Conservation (phyloP, 345 rosid species). For the Turritis glabra region DNA sequence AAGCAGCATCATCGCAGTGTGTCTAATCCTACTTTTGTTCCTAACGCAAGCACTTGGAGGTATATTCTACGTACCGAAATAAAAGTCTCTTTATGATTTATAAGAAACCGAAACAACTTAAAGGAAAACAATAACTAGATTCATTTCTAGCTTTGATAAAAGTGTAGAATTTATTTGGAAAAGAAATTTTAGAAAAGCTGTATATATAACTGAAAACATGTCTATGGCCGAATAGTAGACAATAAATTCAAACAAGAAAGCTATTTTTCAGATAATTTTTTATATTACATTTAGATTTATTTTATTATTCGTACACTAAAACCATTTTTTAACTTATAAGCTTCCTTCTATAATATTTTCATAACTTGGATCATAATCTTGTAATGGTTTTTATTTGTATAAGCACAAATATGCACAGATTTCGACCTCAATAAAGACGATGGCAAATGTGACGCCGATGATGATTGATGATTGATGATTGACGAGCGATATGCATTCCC, state of each 20-base stretch:
- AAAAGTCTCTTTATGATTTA: not conserved
- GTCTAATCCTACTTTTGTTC: not conserved
- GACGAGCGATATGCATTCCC: not conserved
- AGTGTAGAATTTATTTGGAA: not conserved
- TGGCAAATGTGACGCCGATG: not conserved
- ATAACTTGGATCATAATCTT: not conserved
- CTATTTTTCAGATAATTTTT: not conserved
- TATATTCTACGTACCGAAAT: not conserved
- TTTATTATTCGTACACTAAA: too few relatives aligned
- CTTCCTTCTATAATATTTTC: not conserved
- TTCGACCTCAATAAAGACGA: not conserved
- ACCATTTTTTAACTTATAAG: not conserved
- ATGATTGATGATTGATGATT: not conserved
- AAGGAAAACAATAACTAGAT: too few relatives aligned
- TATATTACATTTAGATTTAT: too few relatives aligned
- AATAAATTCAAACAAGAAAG: not conserved
- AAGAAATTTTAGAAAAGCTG: too few relatives aligned
- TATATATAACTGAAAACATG: not conserved
- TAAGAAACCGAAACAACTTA: not conserved
- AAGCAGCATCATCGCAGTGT: not conserved
- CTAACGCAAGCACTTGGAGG: constrained; percentile 4
- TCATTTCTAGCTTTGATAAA: too few relatives aligned
- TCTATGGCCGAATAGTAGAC: not conserved
- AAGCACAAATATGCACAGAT: not conserved
- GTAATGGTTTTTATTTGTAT: not conserved